Evolutionary conservation across 2,329 filamentous ascomycete species (phyloP).

Genomic region (Lachnellula occidentalis): DNA sequence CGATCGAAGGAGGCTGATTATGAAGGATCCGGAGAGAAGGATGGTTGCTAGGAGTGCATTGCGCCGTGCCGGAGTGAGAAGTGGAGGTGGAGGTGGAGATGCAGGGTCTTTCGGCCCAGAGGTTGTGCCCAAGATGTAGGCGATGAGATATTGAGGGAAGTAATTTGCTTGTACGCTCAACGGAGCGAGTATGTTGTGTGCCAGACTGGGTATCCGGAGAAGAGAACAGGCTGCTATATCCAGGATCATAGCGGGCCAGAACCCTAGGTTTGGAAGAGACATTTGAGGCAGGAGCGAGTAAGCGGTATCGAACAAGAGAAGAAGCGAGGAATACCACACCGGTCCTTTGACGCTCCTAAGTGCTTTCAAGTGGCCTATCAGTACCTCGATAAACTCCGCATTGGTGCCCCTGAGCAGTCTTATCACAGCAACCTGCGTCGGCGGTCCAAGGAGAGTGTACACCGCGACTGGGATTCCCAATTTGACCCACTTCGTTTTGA

Average conservation of each 20-base stretch:
- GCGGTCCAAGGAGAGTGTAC: constrained; percentile 1
- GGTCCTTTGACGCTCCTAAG: not conserved
- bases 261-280: not conserved
- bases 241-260: not conserved
- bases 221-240: not conserved
- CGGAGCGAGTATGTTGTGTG: not conserved
- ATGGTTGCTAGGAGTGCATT: not conserved
- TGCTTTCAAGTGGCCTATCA: not conserved
- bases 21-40: not conserved
- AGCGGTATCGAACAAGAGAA: constrained; percentile 1
- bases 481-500: constrained; percentile 6
- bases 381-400: not conserved
- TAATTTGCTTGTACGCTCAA: not conserved
- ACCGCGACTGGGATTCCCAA: constrained; percentile 2
- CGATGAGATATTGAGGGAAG: constrained; percentile 3
- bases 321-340: constrained; percentile 3
- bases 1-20: not conserved
- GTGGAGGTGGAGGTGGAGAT: not conserved
- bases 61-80: not conserved
- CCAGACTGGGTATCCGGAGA: not conserved
- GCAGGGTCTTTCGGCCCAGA: not conserved
- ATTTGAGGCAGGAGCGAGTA: not conserved
- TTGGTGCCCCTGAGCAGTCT: not conserved
- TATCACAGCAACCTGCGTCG: constrained; percentile 3
- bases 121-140: not conserved